These are phyloP conservation scores for Tricholoma matsutake DNA, from an alignment of 768 basidiomycete genomes.

Conservation along the genomic window DNA sequence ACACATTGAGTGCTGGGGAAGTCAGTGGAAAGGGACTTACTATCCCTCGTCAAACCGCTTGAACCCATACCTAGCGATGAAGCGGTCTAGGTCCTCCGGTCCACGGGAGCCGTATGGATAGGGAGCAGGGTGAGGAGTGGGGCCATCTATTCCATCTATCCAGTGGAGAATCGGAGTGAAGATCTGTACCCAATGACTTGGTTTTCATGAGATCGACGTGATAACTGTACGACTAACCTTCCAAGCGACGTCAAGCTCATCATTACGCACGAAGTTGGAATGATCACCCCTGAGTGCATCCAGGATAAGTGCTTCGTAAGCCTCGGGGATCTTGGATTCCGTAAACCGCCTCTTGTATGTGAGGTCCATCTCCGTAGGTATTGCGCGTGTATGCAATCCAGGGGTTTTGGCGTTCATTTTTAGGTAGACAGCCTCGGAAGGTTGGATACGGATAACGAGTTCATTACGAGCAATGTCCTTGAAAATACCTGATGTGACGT, in stretches of 20 bases:
- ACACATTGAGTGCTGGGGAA: slow-evolving; percentile 6
- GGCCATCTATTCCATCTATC: slow-evolving; percentile 80
- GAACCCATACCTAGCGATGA: slow-evolving; percentile 75
- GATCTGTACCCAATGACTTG: slow-evolving; percentile 50
- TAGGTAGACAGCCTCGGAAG: slow-evolving; percentile 93
- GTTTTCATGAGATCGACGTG: background rate
- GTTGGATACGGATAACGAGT: slow-evolving; percentile 96
- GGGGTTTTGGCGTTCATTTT: slow-evolving; percentile 96
- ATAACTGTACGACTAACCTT: slow-evolving; percentile 59
- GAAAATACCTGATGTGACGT: slow-evolving; percentile 96
- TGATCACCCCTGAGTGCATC: slow-evolving; percentile 98
- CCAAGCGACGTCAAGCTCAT: slow-evolving; percentile 97
- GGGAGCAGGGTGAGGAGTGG: slow-evolving; percentile 62
- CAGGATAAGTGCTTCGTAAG: slow-evolving; percentile 92
- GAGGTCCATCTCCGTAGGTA: slow-evolving; percentile 97
- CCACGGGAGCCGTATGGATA: slow-evolving; percentile 97
- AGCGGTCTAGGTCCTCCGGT: slow-evolving; percentile 79
- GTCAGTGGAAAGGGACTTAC: slow-evolving; percentile 45
- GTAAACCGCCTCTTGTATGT: slow-evolving; percentile 96
- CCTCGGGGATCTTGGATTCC: slow-evolving; percentile 91
- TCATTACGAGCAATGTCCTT: slow-evolving; percentile 95
- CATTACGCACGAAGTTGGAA: slow-evolving; percentile 97
- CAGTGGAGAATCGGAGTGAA: slow-evolving; percentile 94
- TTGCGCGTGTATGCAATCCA: slow-evolving; percentile 83
- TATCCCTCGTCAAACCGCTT: slow-evolving; percentile 65